Base-by-base conservation (phyloP, 192 early-diverging fungal genomes). In the Funneliformis geosporum region DNA sequence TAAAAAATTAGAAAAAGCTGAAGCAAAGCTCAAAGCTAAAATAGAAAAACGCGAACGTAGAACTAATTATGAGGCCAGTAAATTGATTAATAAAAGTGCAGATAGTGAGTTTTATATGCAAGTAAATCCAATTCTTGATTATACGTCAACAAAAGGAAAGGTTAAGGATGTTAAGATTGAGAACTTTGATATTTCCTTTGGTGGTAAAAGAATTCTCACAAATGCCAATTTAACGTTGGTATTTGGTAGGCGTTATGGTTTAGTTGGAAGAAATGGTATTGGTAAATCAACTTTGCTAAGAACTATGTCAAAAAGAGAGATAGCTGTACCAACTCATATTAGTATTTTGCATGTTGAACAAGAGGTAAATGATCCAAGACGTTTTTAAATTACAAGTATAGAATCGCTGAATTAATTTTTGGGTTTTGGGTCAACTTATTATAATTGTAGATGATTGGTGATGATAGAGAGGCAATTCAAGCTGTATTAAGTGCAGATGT, bases 321-420 rank as follows among this genome's bases (percentile, higher is more conserved):
- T 99, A 78, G 86, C 87, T 18, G 89, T 97, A 21, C 96, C 97
- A 42, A 88, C 90, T 0, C 96, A 99, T 82, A 97, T 99, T 79
- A 91, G 93, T 73, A 93, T 99, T 78, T 85, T 98, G 76, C 95
- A 98, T 88, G 98, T 99, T 60, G 98, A 99, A 81, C 98, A 99
- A 82, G 98, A 99, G 85, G 93, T 92, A 86, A 27, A 38, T 23
- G 9, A 21, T 8, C 46, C 46, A 28, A 4, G 65, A 18, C 27
- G 5, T 79, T 73, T 21, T 18, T 1, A 73, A 16, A 21, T 64
- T 16, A 28, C 64, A 42, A 23, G 59, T 25, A 25, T 55, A 39
- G 18, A 43, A 40, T 27, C 5, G 11, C 69, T 12, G 25, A 25
- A 71, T 39, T 55, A 64, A 38, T 70, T 69, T 46, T 40, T 46